Evolutionary conservation across 2,329 filamentous ascomycete species (phyloP), one percentile per base, ranked within the genome.

Genomic region (Zalaria sp.): DNA sequence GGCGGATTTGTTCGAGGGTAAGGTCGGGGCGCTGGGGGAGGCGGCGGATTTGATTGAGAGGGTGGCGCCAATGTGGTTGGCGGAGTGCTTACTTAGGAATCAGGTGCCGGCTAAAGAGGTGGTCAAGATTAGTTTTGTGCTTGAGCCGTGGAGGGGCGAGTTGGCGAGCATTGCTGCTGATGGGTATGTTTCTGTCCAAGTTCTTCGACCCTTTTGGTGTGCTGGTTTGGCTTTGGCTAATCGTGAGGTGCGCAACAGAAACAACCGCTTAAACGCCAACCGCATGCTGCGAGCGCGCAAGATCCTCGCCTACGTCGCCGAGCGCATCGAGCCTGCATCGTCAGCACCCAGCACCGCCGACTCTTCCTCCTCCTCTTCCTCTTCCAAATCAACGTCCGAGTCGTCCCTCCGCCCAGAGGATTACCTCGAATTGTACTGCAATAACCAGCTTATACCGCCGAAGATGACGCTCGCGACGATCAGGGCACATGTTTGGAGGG

Each of bases 231-330:
- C 48, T 36, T 44, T 49, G 43, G 49, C 43, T 42, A 36, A 40
- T 43, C 35, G 50, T 52, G 55, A 53, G 55, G 5, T 27, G 5
- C 11, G 35, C 25, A 3, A 27, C 37, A 75, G 81, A 40, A 93
- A 89, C 59, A 89, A 88, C 50, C 80, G 91, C 25, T 71, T 98
- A 40, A 98, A 96, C 58, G 91, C 91, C 7, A 98, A 96, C 57
- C 77, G 89, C 42, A 96, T 98, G 91, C 71, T 98, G 39, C 77
- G 91, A 37, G 86, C 93, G 3, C 89, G 86, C 65, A 98, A 98
- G 68, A 91, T 98, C 25, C 65, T 96, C 44, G 77, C 79, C 0
- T 98, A 98, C 54, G 77, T 98, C 11, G 85, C 87, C 1, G 91
- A 98, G 61, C 75, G 88, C 42, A 89, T 98, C 44, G 89, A 96